Base-by-base conservation (phyloP, 495 filamentous ascomycete species). In the Filosporella fistucella region DNA sequence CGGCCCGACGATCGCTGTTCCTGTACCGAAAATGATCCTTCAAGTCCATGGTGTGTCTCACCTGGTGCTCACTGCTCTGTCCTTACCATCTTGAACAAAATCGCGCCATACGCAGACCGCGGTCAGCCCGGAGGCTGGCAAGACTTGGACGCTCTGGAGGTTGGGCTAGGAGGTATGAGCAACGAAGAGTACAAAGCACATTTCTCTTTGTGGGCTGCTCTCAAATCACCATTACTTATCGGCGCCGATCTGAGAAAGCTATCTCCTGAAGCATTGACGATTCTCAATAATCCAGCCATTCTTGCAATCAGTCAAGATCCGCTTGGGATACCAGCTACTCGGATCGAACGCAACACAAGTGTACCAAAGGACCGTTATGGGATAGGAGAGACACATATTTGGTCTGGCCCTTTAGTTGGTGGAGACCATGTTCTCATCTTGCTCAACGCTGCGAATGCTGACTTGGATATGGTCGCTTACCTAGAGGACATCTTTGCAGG, bases 141-240 rank as follows among this genome's bases (percentile, higher is more conserved):
- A 11, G 51, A 54, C 21, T 44, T 54, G 4, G 45, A 49, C 46
- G 46, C 46, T 42, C 13, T 54, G 37, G 82, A 86, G 51, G 66
- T 86, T 30, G 80, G 81, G 9, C 83, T 82, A 49, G 76, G 72
- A 3, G 63, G 67, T 4, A 60, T 86, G 23, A 81, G 68, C 2
- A 33, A 64, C 1, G 67, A 57, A 5, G 63, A 74, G 54, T 39
- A 52, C 12, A 54, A 61, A 25, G 52, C 63, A 8, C 69, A 75
- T 57, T 68, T 72, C 39, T 62, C 62, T 7, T 47, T 60, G 18
- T 65, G 56, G 67, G 63, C 49, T 11, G 30, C 38, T 9, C 29
- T 45, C 40, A 57, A 63, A 43, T 47, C 42, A 10, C 59, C 58
- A 4, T 33, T 66, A 23, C 48, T 69, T 6, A 60, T 74, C 7